Conservation (phyloP, 352 stramenopile genomes). For the Phytophthora aleatoria region DNA sequence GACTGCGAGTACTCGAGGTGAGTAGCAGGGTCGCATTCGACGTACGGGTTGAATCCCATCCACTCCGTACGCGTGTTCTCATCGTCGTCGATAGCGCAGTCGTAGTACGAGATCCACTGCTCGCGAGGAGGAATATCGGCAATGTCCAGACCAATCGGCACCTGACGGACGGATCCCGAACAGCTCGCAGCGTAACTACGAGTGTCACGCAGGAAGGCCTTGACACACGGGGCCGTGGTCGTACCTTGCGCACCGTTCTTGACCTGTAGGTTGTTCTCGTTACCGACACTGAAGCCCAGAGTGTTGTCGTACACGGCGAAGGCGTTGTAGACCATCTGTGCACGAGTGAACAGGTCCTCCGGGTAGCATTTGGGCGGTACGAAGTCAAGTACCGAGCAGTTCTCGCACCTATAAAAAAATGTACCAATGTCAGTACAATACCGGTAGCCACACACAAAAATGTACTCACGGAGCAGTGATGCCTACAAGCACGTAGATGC, state of each 20-base stretch:
- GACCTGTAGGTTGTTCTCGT: constrained; percentile 62
- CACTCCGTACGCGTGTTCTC: constrained; percentile 61
- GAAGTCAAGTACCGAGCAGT: constrained; percentile 56
- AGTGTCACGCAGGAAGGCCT: constrained; percentile 64
- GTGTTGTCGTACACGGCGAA: constrained; percentile 81
- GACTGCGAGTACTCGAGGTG: constrained; percentile 63
- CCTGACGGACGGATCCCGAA: constrained; percentile 41
- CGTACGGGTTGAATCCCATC: constrained; percentile 75
- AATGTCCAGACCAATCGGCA: constrained; percentile 71
- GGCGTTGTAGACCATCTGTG: constrained; percentile 69
- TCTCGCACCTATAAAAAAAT: constrained; percentile 48
- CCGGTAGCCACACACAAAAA: neutral
- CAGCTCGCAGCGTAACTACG: constrained; percentile 56
- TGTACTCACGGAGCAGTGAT: constrained; percentile 57
- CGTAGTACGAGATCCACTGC: constrained; percentile 67
- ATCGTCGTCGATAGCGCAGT: constrained; percentile 58
- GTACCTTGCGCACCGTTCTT: constrained; percentile 32
- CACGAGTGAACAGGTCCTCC: constrained; percentile 54
- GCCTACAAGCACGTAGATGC: constrained; percentile 79
- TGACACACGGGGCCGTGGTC: constrained; percentile 59
- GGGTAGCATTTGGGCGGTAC: constrained; percentile 61
- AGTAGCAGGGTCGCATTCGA: constrained; percentile 62
- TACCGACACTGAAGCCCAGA: constrained; percentile 60
- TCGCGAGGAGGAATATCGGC: constrained; percentile 57
- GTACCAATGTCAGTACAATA: neutral